phyloP scores from a whole-genome alignment of 305 asterid genomes.

The Fraxinus sp. region DNA sequence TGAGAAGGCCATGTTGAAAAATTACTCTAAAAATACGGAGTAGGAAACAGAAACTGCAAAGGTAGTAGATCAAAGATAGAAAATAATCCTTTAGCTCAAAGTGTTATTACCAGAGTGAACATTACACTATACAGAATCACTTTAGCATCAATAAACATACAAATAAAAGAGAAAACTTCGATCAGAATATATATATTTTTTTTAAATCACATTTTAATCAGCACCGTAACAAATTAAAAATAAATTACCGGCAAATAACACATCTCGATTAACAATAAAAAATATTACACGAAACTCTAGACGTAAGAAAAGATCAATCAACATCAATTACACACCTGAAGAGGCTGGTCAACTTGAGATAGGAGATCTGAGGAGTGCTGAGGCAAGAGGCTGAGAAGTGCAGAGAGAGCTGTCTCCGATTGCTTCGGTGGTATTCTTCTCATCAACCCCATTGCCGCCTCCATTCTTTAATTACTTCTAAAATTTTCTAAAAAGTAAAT shows the following conservation, averaged over 20 bases:
- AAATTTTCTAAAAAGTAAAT: neutral
- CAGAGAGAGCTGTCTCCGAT: constrained; percentile 78
- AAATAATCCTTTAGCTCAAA: neutral
- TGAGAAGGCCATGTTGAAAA: neutral
- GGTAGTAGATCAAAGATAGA: neutral
- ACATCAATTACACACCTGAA: constrained; percentile 54
- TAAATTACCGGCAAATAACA: neutral
- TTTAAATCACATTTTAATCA: neutral
- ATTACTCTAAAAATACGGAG: neutral
- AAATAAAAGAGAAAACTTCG: neutral
- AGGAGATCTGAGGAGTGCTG: constrained; percentile 93
- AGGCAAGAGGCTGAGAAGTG: constrained; percentile 85
- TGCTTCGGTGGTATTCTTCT: constrained; percentile 93
- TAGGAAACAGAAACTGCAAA: neutral
- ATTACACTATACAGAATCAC: neutral
- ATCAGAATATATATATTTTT: neutral
- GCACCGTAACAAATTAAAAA: neutral
- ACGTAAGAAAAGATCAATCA: neutral
- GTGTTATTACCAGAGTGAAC: neutral
- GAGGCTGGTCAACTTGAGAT: constrained; percentile 96
- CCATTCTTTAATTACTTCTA: constrained; percentile 43
- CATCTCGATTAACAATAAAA: neutral
- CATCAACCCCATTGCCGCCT: constrained; percentile 98
- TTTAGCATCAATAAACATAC: neutral
- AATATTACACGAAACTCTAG: neutral